These are phyloP conservation scores for Abelmoschus esculentus DNA, from an alignment of 345 rosid genomes.

Conservation along the genomic window DNA sequence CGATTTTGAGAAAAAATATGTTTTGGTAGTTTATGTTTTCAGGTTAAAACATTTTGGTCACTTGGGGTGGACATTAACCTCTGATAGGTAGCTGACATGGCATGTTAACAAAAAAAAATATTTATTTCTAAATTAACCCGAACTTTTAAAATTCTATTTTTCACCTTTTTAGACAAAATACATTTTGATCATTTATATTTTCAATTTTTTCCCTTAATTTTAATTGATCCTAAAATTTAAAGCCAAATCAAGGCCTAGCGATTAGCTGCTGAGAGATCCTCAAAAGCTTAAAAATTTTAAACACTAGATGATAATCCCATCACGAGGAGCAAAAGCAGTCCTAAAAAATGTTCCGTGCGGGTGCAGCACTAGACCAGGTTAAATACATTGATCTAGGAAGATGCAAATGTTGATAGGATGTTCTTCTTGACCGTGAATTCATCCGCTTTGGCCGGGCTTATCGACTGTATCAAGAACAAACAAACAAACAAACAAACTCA, in stretches of 20 bases:
- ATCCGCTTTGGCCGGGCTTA: constrained; percentile 79
- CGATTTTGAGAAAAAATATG: no score
- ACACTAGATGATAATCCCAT: neutral
- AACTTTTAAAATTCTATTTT: no score
- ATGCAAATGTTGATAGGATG: constrained; percentile 49
- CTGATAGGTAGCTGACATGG: no score
- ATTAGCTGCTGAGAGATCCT: constrained; percentile 6
- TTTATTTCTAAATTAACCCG: no score
- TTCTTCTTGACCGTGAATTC: constrained; percentile 81
- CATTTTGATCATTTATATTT: no score
- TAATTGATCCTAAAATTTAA: no score
- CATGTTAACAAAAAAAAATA: no score
- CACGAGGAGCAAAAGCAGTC: neutral
- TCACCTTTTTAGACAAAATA: no score
- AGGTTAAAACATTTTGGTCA: no score
- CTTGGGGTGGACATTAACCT: no score
- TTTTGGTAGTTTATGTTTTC: no score
- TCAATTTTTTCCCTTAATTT: no score
- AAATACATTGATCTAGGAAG: neutral
- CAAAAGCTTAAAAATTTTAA: neutral
- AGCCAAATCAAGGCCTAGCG: neutral
- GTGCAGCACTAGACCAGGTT: neutral
- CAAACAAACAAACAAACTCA: neutral
- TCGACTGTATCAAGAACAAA: constrained; percentile 43
- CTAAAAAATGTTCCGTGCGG: neutral